Evolutionary conservation across 1,284 basidiomycete species (phyloP), one percentile per base, ranked within the genome.

Genomic region (Gomphus sp.): DNA sequence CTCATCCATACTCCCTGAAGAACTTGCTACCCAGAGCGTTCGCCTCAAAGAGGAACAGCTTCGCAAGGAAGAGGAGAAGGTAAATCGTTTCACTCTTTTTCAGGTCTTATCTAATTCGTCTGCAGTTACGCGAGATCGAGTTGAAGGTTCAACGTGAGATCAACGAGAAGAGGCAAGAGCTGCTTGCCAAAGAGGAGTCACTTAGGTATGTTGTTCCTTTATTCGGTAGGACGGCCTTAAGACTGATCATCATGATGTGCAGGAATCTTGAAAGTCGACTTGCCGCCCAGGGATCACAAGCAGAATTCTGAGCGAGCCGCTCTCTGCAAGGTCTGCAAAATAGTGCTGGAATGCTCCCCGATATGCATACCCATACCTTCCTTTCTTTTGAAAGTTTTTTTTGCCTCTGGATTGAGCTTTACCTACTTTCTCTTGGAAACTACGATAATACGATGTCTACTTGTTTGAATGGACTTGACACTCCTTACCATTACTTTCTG

Each of bases 1-100:
- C 66, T 87, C 90, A 33, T 93, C 91, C 31, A 92, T 97, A 66
- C 80, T 91, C 22, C 93, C 95, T 10, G 95, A 99, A 71, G 97
- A 98, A 69, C 84, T 99, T 66, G 94, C 95, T 16, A 96, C 89
- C 63, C 96, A 98, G 76, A 93, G 89, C 59, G 94, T 98, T 56
- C 89, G 94, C 62, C 85, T 98, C 75, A 98, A 98, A 79, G 96
- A 99, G 77, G 96, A 99, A 73, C 97, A 99, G 73, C 87, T 99
- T 62, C 89, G 95, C 67, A 80, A 92, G 63, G 97, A 99, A 74
- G 94, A 97, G 77, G 94, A 97, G 78, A 96, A 96, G 79, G 86
- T 87, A 45, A 10, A 72, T 43, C 5, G 11, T 22, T 7, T 36
- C 14, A 34, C 41, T 18, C 11, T 22, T 22, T 11, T 43, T 16